These are phyloP conservation scores for Neonectria faginata DNA, from an alignment of 2,329 filamentous ascomycete genomes.

Conservation along the genomic window DNA sequence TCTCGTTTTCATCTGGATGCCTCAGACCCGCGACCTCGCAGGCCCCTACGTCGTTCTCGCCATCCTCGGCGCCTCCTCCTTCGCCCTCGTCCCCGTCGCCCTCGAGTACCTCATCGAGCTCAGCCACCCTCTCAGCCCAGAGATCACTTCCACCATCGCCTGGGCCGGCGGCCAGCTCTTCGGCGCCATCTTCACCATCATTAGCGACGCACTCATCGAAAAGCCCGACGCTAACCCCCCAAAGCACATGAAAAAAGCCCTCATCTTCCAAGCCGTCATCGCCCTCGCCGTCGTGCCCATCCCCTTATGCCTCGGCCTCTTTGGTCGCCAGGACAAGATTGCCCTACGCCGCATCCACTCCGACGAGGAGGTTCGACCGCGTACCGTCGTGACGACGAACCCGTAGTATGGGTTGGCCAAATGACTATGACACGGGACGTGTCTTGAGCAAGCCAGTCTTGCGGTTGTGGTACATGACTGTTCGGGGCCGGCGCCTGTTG, in stretches of 20 bases:
- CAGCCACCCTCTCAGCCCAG: slow-evolving; percentile 86
- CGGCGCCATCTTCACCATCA: slow-evolving; percentile 85
- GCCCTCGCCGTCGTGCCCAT: slow-evolving; percentile 73
- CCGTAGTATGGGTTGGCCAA: slow-evolving; percentile 17
- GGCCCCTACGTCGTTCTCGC: slow-evolving; percentile 82
- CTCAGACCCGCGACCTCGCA: slow-evolving; percentile 65
- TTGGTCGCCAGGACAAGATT: slow-evolving; percentile 69
- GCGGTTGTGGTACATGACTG: neutral
- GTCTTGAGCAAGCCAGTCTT: neutral
- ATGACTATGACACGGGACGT: neutral
- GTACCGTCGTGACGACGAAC: slow-evolving; percentile 36
- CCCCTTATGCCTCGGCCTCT: slow-evolving; percentile 76
- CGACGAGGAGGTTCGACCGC: slow-evolving; percentile 50
- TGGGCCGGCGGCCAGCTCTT: slow-evolving; percentile 90
- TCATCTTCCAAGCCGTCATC: slow-evolving; percentile 84
- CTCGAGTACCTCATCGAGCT: slow-evolving; percentile 91
- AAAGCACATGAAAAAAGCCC: slow-evolving; percentile 76
- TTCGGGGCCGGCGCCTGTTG: slow-evolving; percentile 7
- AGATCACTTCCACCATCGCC: slow-evolving; percentile 83
- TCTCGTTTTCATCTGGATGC: slow-evolving; percentile 85
- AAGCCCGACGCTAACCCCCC: slow-evolving; percentile 67
- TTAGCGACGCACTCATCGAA: slow-evolving; percentile 80
- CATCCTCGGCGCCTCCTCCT: slow-evolving; percentile 82
- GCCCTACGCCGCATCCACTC: slow-evolving; percentile 62
- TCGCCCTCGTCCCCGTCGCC: slow-evolving; percentile 83